These are phyloP conservation scores for Gastrodia elata DNA, from an alignment of 106 monocot genomes.

Conservation along the genomic window DNA sequence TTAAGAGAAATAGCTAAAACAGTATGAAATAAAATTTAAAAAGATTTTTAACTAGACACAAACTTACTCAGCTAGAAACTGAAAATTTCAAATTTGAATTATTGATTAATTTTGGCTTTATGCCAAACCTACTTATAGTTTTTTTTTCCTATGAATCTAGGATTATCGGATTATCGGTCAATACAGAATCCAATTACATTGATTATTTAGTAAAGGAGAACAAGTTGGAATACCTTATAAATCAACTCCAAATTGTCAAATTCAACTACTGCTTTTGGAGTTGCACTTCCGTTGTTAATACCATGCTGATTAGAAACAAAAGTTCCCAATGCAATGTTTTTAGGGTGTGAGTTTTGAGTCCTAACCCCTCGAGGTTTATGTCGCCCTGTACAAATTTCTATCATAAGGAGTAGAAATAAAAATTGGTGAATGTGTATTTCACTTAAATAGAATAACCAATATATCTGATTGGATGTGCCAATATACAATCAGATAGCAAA, in stretches of 20 bases:
- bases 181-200: not conserved
- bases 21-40: too few relatives aligned
- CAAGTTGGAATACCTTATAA: conserved; percentile 27
- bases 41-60: too few relatives aligned
- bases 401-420: not conserved
- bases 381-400: conserved; percentile 17
- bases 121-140: not conserved
- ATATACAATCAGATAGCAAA: not conserved
- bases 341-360: conserved; percentile 23
- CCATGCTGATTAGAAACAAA: conserved; percentile 27
- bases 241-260: conserved; percentile 11
- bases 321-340: conserved; percentile 25
- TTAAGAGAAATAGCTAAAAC: too few relatives aligned
- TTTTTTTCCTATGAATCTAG: not conserved
- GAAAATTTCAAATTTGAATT: too few relatives aligned
- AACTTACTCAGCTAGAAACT: too few relatives aligned
- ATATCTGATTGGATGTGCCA: not conserved
- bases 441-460: not conserved
- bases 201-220: conserved; percentile 4
- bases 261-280: conserved; percentile 15
- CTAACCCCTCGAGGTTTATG: conserved; percentile 15
- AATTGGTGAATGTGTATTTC: not conserved
- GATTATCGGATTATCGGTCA: not conserved
- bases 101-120: too few relatives aligned
- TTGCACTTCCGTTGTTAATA: conserved; percentile 22